Conservation (phyloP, 2,329 filamentous ascomycete genomes). For the Truncatella angustata region DNA sequence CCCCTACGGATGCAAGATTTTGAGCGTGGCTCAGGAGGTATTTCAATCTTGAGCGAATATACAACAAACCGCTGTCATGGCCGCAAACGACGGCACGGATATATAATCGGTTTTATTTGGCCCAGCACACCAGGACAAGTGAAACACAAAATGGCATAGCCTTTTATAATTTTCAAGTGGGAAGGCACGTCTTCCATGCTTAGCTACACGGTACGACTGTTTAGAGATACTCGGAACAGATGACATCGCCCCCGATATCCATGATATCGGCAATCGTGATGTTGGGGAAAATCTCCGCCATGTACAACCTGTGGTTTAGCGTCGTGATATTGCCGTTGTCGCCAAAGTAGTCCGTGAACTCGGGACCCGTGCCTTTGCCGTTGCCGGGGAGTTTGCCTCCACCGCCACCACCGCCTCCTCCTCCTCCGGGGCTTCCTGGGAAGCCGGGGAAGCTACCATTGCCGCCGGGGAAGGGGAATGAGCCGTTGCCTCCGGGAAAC, state of each 20-base stretch:
- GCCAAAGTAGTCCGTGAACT: conserved; percentile 15
- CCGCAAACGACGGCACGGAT: no score
- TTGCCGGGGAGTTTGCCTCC: neutral
- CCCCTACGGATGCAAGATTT: no score
- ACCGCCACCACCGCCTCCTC: no score
- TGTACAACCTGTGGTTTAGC: conserved; percentile 3
- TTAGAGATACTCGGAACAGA: conserved; percentile 18
- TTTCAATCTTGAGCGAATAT: neutral
- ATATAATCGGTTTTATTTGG: no score
- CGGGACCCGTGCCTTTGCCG: conserved; percentile 1
- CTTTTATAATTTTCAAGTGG: no score
- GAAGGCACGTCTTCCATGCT: neutral
- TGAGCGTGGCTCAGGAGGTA: no score
- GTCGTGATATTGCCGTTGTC: conserved; percentile 8
- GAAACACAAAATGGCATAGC: no score
- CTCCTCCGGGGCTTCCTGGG: no score
- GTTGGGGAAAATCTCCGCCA: conserved; percentile 26
- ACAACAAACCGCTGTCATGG: no score
- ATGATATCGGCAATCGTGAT: conserved; percentile 25
- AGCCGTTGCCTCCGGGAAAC: neutral
- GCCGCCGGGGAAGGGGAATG: neutral
- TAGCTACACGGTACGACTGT: neutral
- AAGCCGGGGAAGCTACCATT: no score
- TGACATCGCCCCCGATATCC: conserved; percentile 15
- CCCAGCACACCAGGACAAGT: no score